Conservation (phyloP, 2,329 filamentous ascomycete species). For the Peltaster fructicola region DNA sequence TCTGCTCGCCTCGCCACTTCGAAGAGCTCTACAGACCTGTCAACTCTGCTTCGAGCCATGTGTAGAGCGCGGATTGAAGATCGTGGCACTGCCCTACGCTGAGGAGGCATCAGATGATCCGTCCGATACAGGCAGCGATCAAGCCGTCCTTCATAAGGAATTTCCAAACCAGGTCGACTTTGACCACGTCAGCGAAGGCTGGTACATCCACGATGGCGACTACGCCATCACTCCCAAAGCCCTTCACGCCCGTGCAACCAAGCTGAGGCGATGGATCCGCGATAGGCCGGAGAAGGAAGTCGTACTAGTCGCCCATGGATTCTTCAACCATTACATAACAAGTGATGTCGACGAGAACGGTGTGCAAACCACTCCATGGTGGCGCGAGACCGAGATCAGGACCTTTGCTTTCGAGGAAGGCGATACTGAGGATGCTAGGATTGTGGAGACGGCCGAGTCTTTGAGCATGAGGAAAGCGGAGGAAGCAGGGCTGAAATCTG, state of each 20-base stretch:
- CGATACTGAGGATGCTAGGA: slow-evolving; percentile 11
- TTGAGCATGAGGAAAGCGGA: slow-evolving; percentile 5
- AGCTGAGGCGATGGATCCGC: slow-evolving; percentile 12
- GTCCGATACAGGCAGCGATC: slow-evolving; percentile 11
- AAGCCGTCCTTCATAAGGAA: slow-evolving; percentile 7
- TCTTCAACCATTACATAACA: slow-evolving; percentile 15
- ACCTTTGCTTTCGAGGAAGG: slow-evolving; percentile 13
- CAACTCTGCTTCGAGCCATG: slow-evolving; percentile 10
- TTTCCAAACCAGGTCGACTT: slow-evolving; percentile 12
- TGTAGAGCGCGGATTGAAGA: slow-evolving; percentile 10
- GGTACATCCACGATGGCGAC: slow-evolving; percentile 14
- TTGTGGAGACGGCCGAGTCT: slow-evolving; percentile 13
- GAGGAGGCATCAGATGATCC: slow-evolving; percentile 14
- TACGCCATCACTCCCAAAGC: slow-evolving; percentile 10
- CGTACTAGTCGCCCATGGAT: slow-evolving; percentile 15
- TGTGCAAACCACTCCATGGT: slow-evolving; percentile 16
- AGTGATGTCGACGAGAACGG: slow-evolving; percentile 14
- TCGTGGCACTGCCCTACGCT: slow-evolving; percentile 13
- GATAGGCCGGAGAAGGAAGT: slow-evolving; percentile 13
- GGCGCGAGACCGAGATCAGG: slow-evolving; percentile 14
- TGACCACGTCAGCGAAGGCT: slow-evolving; percentile 11
- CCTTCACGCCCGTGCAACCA: slow-evolving; percentile 10
- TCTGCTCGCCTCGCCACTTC: slow-evolving; percentile 14
- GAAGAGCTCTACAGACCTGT: slow-evolving; percentile 14
- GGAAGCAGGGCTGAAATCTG: slow-evolving; percentile 3